Base-by-base conservation (phyloP, 371 early-diverging fungal genomes). In the Capillidium heterosporum region DNA sequence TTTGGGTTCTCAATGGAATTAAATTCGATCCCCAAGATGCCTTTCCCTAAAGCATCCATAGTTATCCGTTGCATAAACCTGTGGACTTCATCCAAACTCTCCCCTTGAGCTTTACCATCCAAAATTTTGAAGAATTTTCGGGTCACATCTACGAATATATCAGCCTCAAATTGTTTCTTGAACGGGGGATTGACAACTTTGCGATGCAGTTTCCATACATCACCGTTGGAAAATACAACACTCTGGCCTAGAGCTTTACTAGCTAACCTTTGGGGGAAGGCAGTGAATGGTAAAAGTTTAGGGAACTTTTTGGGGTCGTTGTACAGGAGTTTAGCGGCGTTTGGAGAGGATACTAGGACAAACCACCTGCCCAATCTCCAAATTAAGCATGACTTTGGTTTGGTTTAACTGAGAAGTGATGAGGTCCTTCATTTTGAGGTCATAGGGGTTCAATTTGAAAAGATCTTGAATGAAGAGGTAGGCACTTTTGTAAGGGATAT, bases 181-280 rank as follows among this genome's bases (percentile, higher is more conserved):
- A 56, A 56, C 11, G 46, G 27, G 3, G 56, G 47, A 27, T 68
- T 73, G 10, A 64, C 65, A 24, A 65, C 56, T 7, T 31, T 35
- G n/a, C 53, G 31, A 31, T 53, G 53, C 7, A 2, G 29, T 11
- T 24, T 11, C 53, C 53, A 53, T 7, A 29, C 26, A 0, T 31
- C 17, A n/a, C n/a, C 13, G 26, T 53, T 53, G 23, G 41, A 39
- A 39, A 53, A 53, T 21, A 53, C 19, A 21, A 39, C 53, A 31
- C 28, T 53, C 5, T 3, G 19, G 7, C 53, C 53, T 17, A 39
- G 21, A 4, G 35, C 10, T 35, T 53, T 53, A 39, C 15, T 21
- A 53, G 35, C 29, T 10, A 53, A 17, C 15, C 17, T 24, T 19
- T 53, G 10, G 2, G 53, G 53, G n/a, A 53, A 39, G 21, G 11